A percentile compares a stretch with the other conserved stretches of the same genome.
These are phyloP conservation scores for Penicillium pancosmium DNA, from an alignment of 495 filamentous ascomycete species.

Conservation along the genomic window DNA sequence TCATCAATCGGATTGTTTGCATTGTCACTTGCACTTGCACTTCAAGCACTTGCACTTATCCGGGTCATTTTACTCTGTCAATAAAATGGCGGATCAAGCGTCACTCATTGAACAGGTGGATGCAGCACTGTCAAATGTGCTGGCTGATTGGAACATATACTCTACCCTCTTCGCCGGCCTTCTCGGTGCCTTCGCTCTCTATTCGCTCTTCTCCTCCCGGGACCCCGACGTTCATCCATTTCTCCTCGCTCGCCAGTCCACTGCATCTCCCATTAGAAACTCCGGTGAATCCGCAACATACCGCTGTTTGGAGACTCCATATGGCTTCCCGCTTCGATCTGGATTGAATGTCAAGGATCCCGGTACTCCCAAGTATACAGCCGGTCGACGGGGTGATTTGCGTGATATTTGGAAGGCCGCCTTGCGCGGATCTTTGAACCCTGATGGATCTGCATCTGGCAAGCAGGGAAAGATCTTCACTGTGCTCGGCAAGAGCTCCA, in stretches of 20 bases:
- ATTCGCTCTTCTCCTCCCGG: slow-evolving; percentile 59
- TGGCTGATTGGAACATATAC: slow-evolving; percentile 80
- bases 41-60: slow-evolving; percentile 4
- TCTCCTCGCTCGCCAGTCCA: slow-evolving; percentile 82
- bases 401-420: slow-evolving; percentile 89
- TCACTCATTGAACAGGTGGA: slow-evolving; percentile 65
- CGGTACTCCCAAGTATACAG: slow-evolving; percentile 77
- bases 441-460: slow-evolving; percentile 59
- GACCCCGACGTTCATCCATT: slow-evolving; percentile 93
- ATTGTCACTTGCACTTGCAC: slow-evolving; percentile 5
- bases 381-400: slow-evolving; percentile 84
- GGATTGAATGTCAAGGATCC: slow-evolving; percentile 86
- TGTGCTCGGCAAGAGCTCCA: slow-evolving; percentile 70
- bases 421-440: slow-evolving; percentile 61
- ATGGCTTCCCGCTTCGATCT: slow-evolving; percentile 77
- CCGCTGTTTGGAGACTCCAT: slow-evolving; percentile 77
- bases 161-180: slow-evolving; percentile 63
- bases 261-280: slow-evolving; percentile 75
- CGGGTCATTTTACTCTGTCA: slow-evolving; percentile 5
- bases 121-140: slow-evolving; percentile 62
- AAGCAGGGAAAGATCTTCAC: slow-evolving; percentile 77
- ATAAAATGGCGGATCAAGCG: slow-evolving; percentile 52
- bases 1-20: slow-evolving; percentile 14
- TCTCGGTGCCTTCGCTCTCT: slow-evolving; percentile 64
- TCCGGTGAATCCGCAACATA: slow-evolving; percentile 82